Base-by-base conservation (phyloP, 2,329 filamentous ascomycete species). In the Bisporella sp. region DNA sequence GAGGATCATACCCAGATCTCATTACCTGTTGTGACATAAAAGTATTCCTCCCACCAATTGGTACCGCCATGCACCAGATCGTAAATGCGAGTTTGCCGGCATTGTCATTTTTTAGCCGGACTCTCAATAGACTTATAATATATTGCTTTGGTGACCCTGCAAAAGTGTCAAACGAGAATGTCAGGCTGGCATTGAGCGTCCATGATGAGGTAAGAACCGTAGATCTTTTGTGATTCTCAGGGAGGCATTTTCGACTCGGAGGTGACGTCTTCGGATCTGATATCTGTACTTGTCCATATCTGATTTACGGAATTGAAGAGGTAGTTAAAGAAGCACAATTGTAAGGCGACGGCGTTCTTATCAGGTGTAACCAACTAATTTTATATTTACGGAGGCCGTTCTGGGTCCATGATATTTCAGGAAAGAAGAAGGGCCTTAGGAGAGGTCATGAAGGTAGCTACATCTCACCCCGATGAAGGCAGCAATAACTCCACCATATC, bases 211-310 rank as follows among this genome's bases (percentile, higher is more conserved):
- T 64, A 54, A 59, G 49, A 49, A 48, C 57, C 49, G 41, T 47
- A 28, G 41, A 51, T 32, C 41, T 45, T 28, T 30, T 49, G 45
- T 41, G 32, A 11, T 44, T 31, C 49, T 45, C 29, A 43, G 40
- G 29, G 13, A 42, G 13, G 9, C 40, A 49, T n/a, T 43, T 40
- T 49, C 32, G 39, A 39, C 11, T 43, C 65, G 93, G 93, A 51
- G 95, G 88, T 66, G 93, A 99, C 70, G 93, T 97, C 41, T 99
- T 97, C 67, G 90, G 92, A 53, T 96, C 90, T 21, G 93, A 99
- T 67, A 99, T 97, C 64, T 97, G 93, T 72, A 97, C 93, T 8
- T 97, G 92, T 50, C 93, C 93, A 12, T 97, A 97, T 67, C 81
- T 97, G 51, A 95, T 95, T 64, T 97, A 95, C 66, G 93, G 93